Conservation (phyloP, 2,329 filamentous ascomycete genomes). For the Corinectria fuckeliana region DNA sequence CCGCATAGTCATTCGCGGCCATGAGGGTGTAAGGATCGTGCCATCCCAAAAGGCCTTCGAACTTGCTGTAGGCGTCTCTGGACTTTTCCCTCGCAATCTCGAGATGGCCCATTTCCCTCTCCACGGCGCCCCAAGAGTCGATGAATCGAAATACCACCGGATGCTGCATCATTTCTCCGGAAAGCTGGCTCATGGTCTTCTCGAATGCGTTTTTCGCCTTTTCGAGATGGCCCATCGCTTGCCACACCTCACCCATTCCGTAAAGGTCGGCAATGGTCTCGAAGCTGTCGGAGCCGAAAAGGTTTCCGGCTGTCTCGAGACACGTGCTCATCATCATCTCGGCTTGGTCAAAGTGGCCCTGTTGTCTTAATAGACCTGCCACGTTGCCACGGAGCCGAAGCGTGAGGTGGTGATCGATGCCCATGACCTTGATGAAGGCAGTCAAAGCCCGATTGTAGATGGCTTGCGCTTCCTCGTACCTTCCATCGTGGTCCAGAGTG, state of each 20-base stretch:
- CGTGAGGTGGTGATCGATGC: not conserved
- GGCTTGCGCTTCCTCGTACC: not conserved
- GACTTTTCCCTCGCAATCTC: not conserved
- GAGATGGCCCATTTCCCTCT: not conserved
- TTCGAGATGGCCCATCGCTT: not conserved
- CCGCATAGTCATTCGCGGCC: not conserved
- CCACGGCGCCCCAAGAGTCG: not conserved
- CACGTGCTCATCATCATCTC: not conserved
- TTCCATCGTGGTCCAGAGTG: not conserved
- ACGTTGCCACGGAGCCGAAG: not conserved
- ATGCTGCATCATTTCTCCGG: not conserved
- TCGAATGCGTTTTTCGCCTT: not conserved
- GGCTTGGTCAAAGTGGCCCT: not conserved
- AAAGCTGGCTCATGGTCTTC: not conserved
- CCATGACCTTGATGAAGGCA: not conserved
- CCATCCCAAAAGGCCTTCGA: not conserved
- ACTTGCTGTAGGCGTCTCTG: not conserved
- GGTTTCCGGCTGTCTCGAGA: not conserved
- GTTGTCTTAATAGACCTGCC: not conserved
- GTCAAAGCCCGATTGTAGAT: not conserved
- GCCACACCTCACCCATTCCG: not conserved
- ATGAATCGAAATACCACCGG: not conserved
- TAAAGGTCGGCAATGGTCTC: not conserved
- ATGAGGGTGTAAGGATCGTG: not conserved
- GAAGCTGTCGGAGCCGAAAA: not conserved